phyloP scores from a whole-genome alignment of 2,329 filamentous ascomycete species.

The Colletotrichum sp. region DNA sequence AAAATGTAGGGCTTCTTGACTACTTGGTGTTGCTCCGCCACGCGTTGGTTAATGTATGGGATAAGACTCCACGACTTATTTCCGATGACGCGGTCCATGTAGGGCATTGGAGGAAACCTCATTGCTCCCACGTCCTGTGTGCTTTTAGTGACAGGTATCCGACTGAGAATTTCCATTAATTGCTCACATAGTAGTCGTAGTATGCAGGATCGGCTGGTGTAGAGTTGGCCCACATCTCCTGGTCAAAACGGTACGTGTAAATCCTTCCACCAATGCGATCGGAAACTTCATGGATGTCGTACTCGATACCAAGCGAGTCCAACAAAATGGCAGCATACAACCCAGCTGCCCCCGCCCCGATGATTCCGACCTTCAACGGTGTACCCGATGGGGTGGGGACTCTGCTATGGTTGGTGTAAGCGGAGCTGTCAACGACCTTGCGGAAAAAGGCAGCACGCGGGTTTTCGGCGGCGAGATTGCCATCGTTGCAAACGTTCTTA shows the following conservation, averaged over 20 bases:
- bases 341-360: constrained; percentile 40
- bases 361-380: constrained; percentile 33
- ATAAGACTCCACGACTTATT: constrained; percentile 23
- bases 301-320: constrained; percentile 34
- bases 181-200: constrained; percentile 35
- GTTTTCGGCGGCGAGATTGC: constrained; percentile 17
- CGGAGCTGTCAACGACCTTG: constrained; percentile 10
- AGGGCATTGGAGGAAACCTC: constrained; percentile 39
- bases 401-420: constrained; percentile 20
- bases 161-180: fast-evolving
- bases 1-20: constrained; percentile 24
- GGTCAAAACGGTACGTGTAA: constrained; percentile 37
- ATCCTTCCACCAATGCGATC: constrained; percentile 38
- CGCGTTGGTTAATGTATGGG: constrained; percentile 23
- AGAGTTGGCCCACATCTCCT: constrained; percentile 22
- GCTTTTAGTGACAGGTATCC: not conserved
- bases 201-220: constrained; percentile 20
- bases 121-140: constrained; percentile 42
- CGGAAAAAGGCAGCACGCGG: constrained; percentile 24
- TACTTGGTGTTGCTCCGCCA: constrained; percentile 16
- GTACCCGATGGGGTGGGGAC: constrained; percentile 3
- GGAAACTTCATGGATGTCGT: constrained; percentile 40
- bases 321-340: constrained; percentile 37
- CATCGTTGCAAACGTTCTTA: constrained; percentile 19
- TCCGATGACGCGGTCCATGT: constrained; percentile 29